A percentile compares a stretch with the other conserved stretches of the same genome.
Conservation (phyloP, 305 asterid genomes). For the Nicotiana rustica region DNA sequence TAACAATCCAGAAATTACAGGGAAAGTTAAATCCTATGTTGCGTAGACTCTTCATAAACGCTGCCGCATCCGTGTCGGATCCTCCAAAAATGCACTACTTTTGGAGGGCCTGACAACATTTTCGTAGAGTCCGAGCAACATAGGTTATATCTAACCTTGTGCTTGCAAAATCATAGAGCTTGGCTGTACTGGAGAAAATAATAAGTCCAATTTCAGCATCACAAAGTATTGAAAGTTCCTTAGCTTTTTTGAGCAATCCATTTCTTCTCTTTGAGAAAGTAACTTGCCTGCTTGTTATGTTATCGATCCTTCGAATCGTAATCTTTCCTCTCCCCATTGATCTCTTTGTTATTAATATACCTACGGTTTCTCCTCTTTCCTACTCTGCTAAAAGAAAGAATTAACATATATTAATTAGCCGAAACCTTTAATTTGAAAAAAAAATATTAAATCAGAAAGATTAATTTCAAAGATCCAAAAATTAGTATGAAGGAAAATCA, state of each 20-base stretch:
- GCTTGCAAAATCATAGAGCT: conserved; percentile 56
- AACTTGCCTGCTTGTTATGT: conserved; percentile 55
- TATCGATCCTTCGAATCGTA: conserved; percentile 53
- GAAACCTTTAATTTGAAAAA: not conserved
- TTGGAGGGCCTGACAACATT: too few relatives aligned
- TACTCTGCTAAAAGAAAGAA: not conserved
- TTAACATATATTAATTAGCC: not conserved
- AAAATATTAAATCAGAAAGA: not conserved
- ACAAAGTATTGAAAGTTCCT: conserved; percentile 52
- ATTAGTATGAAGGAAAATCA: not conserved
- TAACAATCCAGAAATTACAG: too few relatives aligned
- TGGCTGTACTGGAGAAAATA: conserved; percentile 54
- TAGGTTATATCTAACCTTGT: conserved; percentile 40
- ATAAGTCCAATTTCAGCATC: conserved; percentile 61
- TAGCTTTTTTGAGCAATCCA: conserved; percentile 57
- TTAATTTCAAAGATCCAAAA: not conserved
- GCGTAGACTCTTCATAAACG: too few relatives aligned
- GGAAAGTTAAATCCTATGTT: too few relatives aligned
- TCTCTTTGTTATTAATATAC: not conserved
- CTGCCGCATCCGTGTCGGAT: too few relatives aligned
- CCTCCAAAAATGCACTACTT: too few relatives aligned
- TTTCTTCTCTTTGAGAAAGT: conserved; percentile 60
- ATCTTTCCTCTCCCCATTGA: conserved; percentile 57
- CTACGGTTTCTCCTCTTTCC: conserved; percentile 41
- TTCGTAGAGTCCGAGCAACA: too few relatives aligned